A percentile compares a stretch with the other conserved stretches of the same genome.
Evolutionary conservation across 768 basidiomycete genomes (phyloP).

Genomic region (Amanita subjunquillea): DNA sequence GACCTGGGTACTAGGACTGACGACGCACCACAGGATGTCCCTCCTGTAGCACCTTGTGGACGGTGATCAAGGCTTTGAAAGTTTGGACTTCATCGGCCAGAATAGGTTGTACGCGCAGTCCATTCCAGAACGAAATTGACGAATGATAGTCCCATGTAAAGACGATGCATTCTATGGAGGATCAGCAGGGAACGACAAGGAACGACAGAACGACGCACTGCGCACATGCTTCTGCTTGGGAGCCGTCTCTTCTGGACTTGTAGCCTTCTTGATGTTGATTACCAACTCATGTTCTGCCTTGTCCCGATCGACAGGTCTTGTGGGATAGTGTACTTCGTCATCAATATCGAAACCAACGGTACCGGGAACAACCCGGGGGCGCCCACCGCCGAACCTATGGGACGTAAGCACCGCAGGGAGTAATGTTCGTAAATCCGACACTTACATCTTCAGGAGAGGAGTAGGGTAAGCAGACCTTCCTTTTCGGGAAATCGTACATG

Average conservation of each 20-base stretch:
- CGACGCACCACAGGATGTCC: constrained; percentile 80
- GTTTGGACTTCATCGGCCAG: constrained; percentile 96
- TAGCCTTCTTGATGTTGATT: constrained; percentile 97
- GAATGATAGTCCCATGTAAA: constrained; percentile 99
- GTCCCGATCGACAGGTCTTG: constrained; percentile 96
- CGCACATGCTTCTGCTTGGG: constrained; percentile 99
- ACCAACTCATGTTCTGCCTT: constrained; percentile 93
- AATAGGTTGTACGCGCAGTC: constrained; percentile 92
- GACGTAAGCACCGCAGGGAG: neutral
- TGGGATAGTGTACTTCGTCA: constrained; percentile 87
- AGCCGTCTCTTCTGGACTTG: constrained; percentile 87
- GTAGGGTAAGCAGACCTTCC: neutral
- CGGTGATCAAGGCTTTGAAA: constrained; percentile 95
- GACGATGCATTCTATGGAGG: constrained; percentile 79
- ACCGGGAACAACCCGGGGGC: constrained; percentile 23
- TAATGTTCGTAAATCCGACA: neutral
- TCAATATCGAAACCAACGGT: constrained; percentile 54
- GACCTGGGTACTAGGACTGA: neutral
- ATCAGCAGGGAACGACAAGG: constrained; percentile 8
- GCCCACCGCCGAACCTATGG: constrained; percentile 29
- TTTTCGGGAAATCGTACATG: neutral
- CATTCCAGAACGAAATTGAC: constrained; percentile 96
- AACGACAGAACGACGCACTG: constrained; percentile 45
- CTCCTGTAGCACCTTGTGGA: constrained; percentile 97
- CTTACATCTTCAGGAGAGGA: constrained; percentile 1